Base-by-base conservation (phyloP, 176 grass and related monocot genomes). In the Eleusine indica region DNA sequence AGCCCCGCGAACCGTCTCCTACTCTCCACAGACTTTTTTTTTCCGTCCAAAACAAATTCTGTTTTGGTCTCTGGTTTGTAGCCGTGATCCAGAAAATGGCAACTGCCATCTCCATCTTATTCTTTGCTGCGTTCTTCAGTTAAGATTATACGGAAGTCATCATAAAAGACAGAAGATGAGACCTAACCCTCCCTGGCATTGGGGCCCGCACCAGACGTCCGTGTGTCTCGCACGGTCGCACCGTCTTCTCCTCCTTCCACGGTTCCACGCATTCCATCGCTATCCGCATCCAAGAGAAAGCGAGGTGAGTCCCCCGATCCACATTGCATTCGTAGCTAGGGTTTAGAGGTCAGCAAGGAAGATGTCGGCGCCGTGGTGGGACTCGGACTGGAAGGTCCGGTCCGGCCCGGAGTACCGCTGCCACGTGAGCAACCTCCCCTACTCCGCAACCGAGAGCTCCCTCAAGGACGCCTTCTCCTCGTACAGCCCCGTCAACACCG, bases 291-390 rank as follows among this genome's bases (percentile, higher is more conserved):
- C 57, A n/a, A 52, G 49, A 57, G 17, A 57, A 51, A 47, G 44
- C 44, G 18, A 57, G 17, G 17, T 4, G 5, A 57, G 17, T 21
- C 54, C 54, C 16, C 54, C 5, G 18, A 57, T 57, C 54, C 54
- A 4, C 44, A 9, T 46, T 46, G 44, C 44, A 11, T 57, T 19
- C 3, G 5, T 19, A 4, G 0, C 54, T 61, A 61, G 57, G 57
- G 57, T 61, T 61, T 61, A 58, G 54, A 6, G 18, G 1, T 5
- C 7, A 22, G 57, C 57, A 10, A 61, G 57, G 46, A 43, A 1
- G 66, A 87, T 81, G 71, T 32, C 62, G 85, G 71, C 64, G 63
- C 85, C 85, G 9, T 87, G 85, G 77, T 67, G 47, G 77, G 77
- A 86, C 41, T 67, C 68, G 6, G 25, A 44, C 38, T 57, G 0